Base-by-base conservation (phyloP, 768 basidiomycete genomes). In the Lactifluus hygrophoroides region DNA sequence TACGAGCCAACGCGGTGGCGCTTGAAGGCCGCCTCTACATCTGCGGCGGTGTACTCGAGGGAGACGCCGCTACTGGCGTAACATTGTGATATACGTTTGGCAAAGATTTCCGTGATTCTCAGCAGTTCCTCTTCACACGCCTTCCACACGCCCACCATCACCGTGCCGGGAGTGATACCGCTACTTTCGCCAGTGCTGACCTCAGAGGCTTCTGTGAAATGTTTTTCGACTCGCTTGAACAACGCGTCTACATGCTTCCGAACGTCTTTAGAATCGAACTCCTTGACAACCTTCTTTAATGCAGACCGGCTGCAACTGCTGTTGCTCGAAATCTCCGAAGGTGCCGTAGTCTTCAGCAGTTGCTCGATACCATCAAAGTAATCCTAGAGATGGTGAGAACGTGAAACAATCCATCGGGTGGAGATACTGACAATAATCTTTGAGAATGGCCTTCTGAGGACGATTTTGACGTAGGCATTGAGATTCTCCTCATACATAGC, bases 331-430 rank as follows among this genome's bases (percentile, higher is more conserved):
- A 97, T 81, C 64, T 95, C 92, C 28, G 77, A 77, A 0, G 91
- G 79, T 10, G 87, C 82, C 2, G 87, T 87, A 5, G 85, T 87
- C 69, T 88, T 85, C 32, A 95, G 75, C 13, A 92, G 77, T n/a
- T 87, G 83, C 66, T 97, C 93, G 38, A 96, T 76, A 5, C 90
- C 92, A 46, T 96, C 91, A 65, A 97, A 96, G 71, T 88, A 96
- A 69, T 97, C 95, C 94, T 96, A 69, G 17, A 11, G 44, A 30
- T 27, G 47, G 43, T 30, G 8, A 54, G 53, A 34, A 55, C 19
- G 17, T 65, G 4, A 47, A 4, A 28, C 38, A 23, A 40, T 5
- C 28, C 23, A 6, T 4, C 19, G 27, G 50, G 4, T 1, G 30
- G 13, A 17, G 51, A 16, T 16, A 52, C 38, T 49, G 13, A 66